Percentiles rank a stretch among this genome's conserved stretches.
These are phyloP conservation scores for Pyronema omphalodes DNA, from an alignment of 495 filamentous ascomycete species.

Conservation along the genomic window DNA sequence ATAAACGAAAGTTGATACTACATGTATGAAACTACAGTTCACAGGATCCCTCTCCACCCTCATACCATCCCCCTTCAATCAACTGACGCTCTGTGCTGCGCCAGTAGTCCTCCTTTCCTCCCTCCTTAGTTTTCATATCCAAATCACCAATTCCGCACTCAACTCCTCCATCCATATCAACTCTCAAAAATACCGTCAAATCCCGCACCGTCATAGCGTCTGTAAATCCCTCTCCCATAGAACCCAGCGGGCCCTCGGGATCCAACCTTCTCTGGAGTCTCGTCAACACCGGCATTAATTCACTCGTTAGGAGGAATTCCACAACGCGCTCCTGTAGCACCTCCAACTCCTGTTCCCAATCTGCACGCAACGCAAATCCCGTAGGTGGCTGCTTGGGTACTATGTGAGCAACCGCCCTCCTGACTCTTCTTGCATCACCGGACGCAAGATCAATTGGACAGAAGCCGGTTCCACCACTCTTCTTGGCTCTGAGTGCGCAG, in stretches of 20 bases:
- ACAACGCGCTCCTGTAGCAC: conserved; percentile 6
- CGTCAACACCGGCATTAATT: conserved; percentile 28
- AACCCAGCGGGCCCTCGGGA: conserved; percentile 23
- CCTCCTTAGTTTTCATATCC: conserved; percentile 60
- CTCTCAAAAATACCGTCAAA: conserved; percentile 63
- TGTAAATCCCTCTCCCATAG: conserved; percentile 6
- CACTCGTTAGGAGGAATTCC: conserved; percentile 16
- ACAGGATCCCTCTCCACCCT: conserved; percentile 26
- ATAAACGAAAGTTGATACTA: too few relatives aligned
- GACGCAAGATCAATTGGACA: conserved; percentile 28
- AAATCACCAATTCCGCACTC: conserved; percentile 71
- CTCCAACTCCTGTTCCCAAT: conserved; percentile 7
- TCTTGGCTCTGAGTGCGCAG: conserved; percentile 43
- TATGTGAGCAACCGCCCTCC: conserved; percentile 23
- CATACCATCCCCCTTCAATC: conserved; percentile 60
- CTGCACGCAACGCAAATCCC: not conserved
- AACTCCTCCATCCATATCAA: conserved; percentile 31
- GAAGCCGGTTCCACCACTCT: conserved; percentile 11
- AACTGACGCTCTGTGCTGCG: conserved; percentile 40
- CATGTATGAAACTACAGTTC: too few relatives aligned
- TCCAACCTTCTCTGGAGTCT: conserved; percentile 35
- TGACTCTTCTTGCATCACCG: conserved; percentile 22
- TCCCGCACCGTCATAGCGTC: conserved; percentile 77
- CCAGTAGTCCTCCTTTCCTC: conserved; percentile 60
- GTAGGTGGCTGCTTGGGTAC: conserved; percentile 10